These are phyloP conservation scores for Dalbergia cultrata DNA, from an alignment of 306 rosid species.

Conservation along the genomic window DNA sequence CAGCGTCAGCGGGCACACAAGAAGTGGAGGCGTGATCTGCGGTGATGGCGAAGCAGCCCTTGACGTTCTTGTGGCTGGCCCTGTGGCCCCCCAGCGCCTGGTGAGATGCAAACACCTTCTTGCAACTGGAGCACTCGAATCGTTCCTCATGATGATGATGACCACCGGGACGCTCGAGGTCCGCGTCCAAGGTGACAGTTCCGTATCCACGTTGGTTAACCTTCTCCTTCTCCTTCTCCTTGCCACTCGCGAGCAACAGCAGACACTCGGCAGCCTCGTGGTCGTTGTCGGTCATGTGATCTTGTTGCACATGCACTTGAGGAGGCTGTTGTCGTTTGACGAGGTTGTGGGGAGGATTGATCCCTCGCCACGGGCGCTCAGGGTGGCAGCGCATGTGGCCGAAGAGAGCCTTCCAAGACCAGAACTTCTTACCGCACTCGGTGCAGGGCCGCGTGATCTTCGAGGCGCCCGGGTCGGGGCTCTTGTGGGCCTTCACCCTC, in stretches of 20 bases:
- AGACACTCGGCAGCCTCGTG: constrained; percentile 70
- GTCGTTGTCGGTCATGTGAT: constrained; percentile 53
- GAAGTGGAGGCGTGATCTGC: too few relatives aligned
- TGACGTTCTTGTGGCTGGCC: constrained; percentile 36
- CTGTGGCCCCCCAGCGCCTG: constrained; percentile 89
- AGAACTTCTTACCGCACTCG: constrained; percentile 82
- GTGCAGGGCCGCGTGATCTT: constrained; percentile 64
- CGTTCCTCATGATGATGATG: constrained; percentile 19
- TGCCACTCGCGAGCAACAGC: constrained; percentile 59
- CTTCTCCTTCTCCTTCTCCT: background rate
- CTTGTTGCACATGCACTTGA: background rate
- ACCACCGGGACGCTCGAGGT: background rate
- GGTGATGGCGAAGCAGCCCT: background rate
- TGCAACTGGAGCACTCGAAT: constrained; percentile 81
- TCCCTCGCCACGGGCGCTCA: constrained; percentile 89
- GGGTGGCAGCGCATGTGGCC: constrained; percentile 99
- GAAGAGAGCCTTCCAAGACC: constrained; percentile 84
- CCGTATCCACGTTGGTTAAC: background rate
- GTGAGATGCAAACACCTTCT: constrained; percentile 80
- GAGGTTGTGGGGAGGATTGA: constrained; percentile 65
- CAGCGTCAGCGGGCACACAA: constrained; percentile 60
- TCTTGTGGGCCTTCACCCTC: constrained; percentile 9
- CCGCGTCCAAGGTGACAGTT: background rate
- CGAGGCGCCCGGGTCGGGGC: constrained; percentile 51
- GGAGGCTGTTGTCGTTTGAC: background rate